phyloP scores from a whole-genome alignment of 176 grass and related monocot species.

The Triticum urartu region DNA sequence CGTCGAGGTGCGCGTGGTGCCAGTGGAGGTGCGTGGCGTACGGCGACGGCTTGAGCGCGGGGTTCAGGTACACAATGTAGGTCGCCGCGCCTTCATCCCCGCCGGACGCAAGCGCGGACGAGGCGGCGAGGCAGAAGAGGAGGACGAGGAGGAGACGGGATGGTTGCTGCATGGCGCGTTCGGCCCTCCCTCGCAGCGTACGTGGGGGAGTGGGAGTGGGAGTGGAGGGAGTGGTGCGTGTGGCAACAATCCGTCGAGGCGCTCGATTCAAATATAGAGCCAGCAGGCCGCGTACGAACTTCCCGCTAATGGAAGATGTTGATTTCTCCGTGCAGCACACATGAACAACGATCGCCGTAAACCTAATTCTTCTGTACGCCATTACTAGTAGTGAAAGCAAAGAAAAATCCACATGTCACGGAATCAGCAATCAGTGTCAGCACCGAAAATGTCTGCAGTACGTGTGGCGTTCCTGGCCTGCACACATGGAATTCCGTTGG shows the following conservation, averaged over 20 bases:
- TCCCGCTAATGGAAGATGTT: not conserved
- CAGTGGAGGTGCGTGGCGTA: slow-evolving; percentile 60
- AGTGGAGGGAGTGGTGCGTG: slow-evolving; percentile 17
- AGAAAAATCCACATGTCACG: not conserved
- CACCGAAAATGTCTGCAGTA: not conserved
- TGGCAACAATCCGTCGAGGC: not conserved
- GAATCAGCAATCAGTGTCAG: not conserved
- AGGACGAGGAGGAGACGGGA: not conserved
- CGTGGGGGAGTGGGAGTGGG: not conserved
- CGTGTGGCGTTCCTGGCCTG: slow-evolving; percentile 15
- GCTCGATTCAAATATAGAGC: slow-evolving; percentile 47
- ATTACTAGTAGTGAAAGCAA: slow-evolving; percentile 3
- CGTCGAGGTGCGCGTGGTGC: slow-evolving; percentile 59
- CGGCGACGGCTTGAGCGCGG: slow-evolving; percentile 41
- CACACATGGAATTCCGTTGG: not conserved
- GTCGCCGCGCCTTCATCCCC: slow-evolving; percentile 22
- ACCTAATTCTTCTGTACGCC: not conserved
- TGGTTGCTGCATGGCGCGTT: slow-evolving; percentile 33
- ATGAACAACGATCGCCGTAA: not conserved
- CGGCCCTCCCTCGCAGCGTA: not conserved
- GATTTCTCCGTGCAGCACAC: not conserved
- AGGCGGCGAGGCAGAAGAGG: not conserved
- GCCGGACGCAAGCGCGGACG: not conserved
- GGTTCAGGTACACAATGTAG: slow-evolving; percentile 82
- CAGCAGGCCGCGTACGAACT: not conserved